Conservation (phyloP, 305 asterid species). For the Fraxinus sp. region DNA sequence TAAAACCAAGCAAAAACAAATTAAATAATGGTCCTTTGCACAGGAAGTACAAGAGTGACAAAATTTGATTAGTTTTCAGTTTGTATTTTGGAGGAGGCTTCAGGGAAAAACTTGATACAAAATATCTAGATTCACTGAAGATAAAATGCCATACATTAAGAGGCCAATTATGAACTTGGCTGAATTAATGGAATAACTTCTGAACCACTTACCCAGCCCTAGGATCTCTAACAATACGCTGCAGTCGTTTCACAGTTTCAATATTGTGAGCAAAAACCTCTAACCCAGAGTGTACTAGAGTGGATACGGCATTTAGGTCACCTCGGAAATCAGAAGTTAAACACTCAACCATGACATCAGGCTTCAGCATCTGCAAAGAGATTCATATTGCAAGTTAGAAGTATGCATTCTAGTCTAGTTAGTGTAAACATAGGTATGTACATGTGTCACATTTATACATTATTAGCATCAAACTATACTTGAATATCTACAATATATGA, state of each 20-base stretch:
- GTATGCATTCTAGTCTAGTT: conserved; percentile 12
- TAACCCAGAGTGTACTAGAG: conserved; percentile 76
- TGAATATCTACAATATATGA: neutral
- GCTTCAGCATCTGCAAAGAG: conserved; percentile 66
- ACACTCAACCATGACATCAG: conserved; percentile 92
- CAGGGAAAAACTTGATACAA: neutral
- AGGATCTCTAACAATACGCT: conserved; percentile 93
- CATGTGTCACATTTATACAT: conserved; percentile 6
- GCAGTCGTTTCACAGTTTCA: conserved; percentile 84
- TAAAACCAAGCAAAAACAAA: neutral
- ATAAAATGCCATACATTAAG: neutral
- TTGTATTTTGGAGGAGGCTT: neutral
- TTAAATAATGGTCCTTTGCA: neutral
- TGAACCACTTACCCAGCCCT: conserved; percentile 80
- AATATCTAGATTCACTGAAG: neutral
- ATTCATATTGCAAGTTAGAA: conserved; percentile 27
- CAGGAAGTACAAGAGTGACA: neutral
- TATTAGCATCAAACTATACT: conserved; percentile 10
- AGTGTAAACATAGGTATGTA: neutral
- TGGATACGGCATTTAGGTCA: conserved; percentile 71
- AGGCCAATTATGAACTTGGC: neutral
- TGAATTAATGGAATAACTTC: conserved; percentile 10
- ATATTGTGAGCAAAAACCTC: conserved; percentile 96
- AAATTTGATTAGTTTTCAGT: neutral
- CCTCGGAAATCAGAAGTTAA: conserved; percentile 96